Conservation (phyloP, 768 basidiomycete genomes). For the Suillus plorans region DNA sequence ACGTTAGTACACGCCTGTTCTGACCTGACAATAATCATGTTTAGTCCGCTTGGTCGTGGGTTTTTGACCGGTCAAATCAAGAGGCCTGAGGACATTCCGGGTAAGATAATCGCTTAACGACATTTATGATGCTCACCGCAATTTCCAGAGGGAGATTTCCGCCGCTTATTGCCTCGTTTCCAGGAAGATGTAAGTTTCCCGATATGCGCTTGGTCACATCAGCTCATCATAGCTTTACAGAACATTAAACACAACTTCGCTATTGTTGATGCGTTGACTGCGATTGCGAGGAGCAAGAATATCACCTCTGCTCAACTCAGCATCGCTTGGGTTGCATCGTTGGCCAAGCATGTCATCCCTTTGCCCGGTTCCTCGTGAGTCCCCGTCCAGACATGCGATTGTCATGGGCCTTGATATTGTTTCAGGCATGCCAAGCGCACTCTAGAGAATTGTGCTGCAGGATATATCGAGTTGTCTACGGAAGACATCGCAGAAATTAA, state of each 20-base stretch:
- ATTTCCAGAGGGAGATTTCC: slow-evolving; percentile 38
- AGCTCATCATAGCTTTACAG: slow-evolving; percentile 15
- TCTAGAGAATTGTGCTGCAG: slow-evolving; percentile 45
- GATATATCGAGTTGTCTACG: slow-evolving; percentile 39
- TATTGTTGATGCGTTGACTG: slow-evolving; percentile 41
- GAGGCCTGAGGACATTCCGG: slow-evolving; percentile 33
- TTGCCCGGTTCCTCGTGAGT: slow-evolving; percentile 50
- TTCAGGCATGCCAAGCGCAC: slow-evolving; percentile 38
- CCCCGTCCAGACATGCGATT: not conserved
- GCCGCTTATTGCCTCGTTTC: slow-evolving; percentile 42
- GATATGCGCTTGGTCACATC: not conserved
- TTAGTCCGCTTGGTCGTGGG: slow-evolving; percentile 53
- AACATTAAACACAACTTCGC: slow-evolving; percentile 43
- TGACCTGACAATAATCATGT: slow-evolving; percentile 1
- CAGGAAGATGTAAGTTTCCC: slow-evolving; percentile 37
- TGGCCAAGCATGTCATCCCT: slow-evolving; percentile 46
- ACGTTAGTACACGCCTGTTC: not conserved
- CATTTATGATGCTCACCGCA: not conserved
- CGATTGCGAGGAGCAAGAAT: slow-evolving; percentile 41
- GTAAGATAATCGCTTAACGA: slow-evolving; percentile 9
- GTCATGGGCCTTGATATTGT: not conserved
- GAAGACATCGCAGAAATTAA: slow-evolving; percentile 43
- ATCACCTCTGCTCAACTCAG: slow-evolving; percentile 44
- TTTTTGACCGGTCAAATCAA: slow-evolving; percentile 54
- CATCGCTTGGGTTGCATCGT: slow-evolving; percentile 43